Evolutionary conservation across 805 yeast species (phyloP).

Genomic region (Metschnikowia peoriensis): DNA sequence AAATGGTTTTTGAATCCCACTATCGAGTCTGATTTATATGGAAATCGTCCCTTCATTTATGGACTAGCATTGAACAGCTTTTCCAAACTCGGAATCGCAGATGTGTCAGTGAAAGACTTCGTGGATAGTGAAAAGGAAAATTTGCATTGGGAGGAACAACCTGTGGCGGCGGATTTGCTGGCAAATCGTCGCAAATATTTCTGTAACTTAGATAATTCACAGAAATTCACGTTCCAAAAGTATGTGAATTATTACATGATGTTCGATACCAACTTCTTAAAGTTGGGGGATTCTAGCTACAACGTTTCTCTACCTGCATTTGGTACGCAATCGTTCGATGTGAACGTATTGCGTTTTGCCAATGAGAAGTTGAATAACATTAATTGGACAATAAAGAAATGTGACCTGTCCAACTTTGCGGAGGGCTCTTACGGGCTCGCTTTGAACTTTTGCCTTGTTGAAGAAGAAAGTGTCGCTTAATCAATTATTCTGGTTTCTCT

Average conservation of each 20-base stretch:
- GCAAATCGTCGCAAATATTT: conserved; percentile 44
- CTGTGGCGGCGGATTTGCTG: conserved; percentile 28
- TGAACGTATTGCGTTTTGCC: conserved; percentile 42
- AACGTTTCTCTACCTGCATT: conserved; percentile 51
- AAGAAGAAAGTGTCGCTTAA: conserved; percentile 22
- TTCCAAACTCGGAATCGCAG: conserved; percentile 40
- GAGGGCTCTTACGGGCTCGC: conserved; percentile 34
- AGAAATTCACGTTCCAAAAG: conserved; percentile 39
- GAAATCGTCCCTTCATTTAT: conserved; percentile 60
- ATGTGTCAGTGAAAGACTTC: conserved; percentile 9
- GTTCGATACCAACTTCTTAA: conserved; percentile 55
- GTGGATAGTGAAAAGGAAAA: conserved; percentile 21
- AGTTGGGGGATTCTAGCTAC: conserved; percentile 49
- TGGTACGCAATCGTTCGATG: conserved; percentile 43
- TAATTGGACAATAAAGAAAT: conserved; percentile 44
- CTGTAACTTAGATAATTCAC: conserved; percentile 36
- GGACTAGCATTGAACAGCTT: conserved; percentile 61
- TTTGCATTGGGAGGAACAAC: conserved; percentile 22
- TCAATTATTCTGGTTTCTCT: not conserved
- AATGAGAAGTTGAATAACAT: conserved; percentile 45
- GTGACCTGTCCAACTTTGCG: conserved; percentile 33
- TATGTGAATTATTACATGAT: conserved; percentile 44
- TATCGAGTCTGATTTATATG: conserved; percentile 58
- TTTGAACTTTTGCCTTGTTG: conserved; percentile 36
- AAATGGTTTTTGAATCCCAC: conserved; percentile 61